These are phyloP conservation scores for Pyricularia grisea DNA, from an alignment of 2,329 filamentous ascomycete species.

Conservation along the genomic window DNA sequence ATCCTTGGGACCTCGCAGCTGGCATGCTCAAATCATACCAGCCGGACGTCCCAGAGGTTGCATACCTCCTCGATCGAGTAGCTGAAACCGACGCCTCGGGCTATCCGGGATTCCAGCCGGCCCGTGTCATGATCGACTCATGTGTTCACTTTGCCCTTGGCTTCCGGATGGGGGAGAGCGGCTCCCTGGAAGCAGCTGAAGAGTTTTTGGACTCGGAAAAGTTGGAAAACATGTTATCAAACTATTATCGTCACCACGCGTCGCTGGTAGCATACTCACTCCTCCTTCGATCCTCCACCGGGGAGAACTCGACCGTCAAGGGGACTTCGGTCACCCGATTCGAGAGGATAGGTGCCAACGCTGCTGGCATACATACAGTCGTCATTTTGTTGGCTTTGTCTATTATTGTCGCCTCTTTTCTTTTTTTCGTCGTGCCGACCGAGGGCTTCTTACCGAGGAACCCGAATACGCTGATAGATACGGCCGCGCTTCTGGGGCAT, in stretches of 20 bases:
- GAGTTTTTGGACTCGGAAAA: slow-evolving; percentile 15
- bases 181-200: slow-evolving; percentile 11
- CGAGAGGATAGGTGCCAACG: slow-evolving; percentile 20
- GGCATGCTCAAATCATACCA: slow-evolving; percentile 15
- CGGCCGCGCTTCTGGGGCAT: slow-evolving; percentile 25
- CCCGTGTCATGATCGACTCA: slow-evolving; percentile 19
- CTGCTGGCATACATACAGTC: slow-evolving; percentile 21
- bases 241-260: slow-evolving; percentile 24
- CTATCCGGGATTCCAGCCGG: background rate
- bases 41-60: background rate
- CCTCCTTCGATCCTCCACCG: slow-evolving; percentile 9
- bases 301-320: slow-evolving; percentile 7
- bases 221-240: slow-evolving; percentile 16
- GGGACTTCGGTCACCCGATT: slow-evolving; percentile 15
- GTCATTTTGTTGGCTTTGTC: slow-evolving; percentile 18
- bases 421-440: slow-evolving; percentile 17
- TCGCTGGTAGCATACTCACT: slow-evolving; percentile 21
- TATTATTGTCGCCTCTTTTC: slow-evolving; percentile 12
- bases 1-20: slow-evolving; percentile 16
- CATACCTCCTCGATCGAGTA: background rate
- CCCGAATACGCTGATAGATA: slow-evolving; percentile 22
- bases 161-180: slow-evolving; percentile 14
- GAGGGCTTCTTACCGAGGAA: slow-evolving; percentile 25
- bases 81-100: background rate
- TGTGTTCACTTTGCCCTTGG: slow-evolving; percentile 23